Evolutionary conservation across 768 basidiomycete genomes (phyloP), one percentile per base, ranked within the genome.

Genomic region (Arthromyces matolae): DNA sequence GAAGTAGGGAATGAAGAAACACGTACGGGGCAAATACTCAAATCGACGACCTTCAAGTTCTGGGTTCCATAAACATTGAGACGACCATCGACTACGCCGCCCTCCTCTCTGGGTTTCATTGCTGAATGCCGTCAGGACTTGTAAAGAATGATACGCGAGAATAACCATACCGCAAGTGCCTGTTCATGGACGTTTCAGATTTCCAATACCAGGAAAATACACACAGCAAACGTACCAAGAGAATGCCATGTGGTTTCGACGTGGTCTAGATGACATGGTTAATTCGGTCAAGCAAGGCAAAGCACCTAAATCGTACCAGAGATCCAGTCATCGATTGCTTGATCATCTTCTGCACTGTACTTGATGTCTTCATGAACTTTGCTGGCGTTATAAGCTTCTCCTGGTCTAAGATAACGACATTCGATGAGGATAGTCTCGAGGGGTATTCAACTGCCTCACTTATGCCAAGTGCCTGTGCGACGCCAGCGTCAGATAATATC

Each of bases 161-260:
- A 6, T 4, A 1, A n/a, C 45, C 66, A 48, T 60, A 75, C 72
- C 71, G 64, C 75, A 75, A 54, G 73, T 75, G 35, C 72, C 71
- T 71, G 33, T 12, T 25, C n/a, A 22, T 38, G 18, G 14, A 1
- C 23, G 6, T 16, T 20, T n/a, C n/a, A 12, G 36, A 24, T 42
- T 2, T 23, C 35, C 33, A 29, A 36, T 39, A 47, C 22, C 46
- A 34, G 33, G 8, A 9, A 16, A 33, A 40, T 22, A 14, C 24
- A 9, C 19, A 36, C 31, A 18, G 14, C 23, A 44, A 44, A 63
- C 61, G 58, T 63, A 61, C 80, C 82, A 42, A 85, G 71, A 61
- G 79, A 81, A 71, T 86, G 84, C 84, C 84, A 86, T 47, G 83
- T 86, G 8, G 84, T 85, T 71, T 85, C 84, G 56, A 86, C 84